Percentiles rank a stretch among this genome's conserved stretches.
Conservation (phyloP, 2,329 filamentous ascomycete genomes). For the Botrytis galanthina region DNA sequence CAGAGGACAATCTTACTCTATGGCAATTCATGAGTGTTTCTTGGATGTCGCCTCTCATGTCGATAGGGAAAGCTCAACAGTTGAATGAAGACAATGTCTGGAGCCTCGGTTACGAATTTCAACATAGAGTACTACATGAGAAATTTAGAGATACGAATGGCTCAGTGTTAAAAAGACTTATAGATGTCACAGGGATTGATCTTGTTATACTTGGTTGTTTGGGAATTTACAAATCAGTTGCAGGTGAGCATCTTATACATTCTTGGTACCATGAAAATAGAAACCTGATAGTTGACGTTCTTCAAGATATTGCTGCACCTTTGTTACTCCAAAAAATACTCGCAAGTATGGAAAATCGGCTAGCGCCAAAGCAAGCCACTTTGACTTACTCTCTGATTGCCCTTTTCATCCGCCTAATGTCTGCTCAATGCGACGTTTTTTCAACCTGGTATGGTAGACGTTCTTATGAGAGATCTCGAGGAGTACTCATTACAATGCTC, state of each 20-base stretch:
- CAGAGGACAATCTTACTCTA: conserved; percentile 75
- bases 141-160: conserved; percentile 72
- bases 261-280: neutral
- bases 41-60: conserved; percentile 77
- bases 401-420: conserved; percentile 58
- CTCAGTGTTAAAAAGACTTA: conserved; percentile 65
- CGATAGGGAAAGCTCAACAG: conserved; percentile 60
- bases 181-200: conserved; percentile 77
- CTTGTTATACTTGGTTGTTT: conserved; percentile 57
- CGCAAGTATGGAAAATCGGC: conserved; percentile 58
- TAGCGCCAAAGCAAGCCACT: conserved; percentile 52
- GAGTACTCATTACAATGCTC: conserved; percentile 82
- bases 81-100: conserved; percentile 80
- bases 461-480: conserved; percentile 77
- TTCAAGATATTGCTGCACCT: conserved; percentile 56
- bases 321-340: conserved; percentile 72
- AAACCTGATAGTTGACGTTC: neutral
- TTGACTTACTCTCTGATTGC: conserved; percentile 64
- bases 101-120: conserved; percentile 75
- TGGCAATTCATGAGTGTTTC: conserved; percentile 84
- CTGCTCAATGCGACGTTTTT: conserved; percentile 65
- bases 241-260: conserved; percentile 42
- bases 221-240: conserved; percentile 60
- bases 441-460: conserved; percentile 80
- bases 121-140: conserved; percentile 72